Evolutionary conservation across 2,329 filamentous ascomycete genomes (phyloP).

Genomic region (Phaeosphaeria sp.): DNA sequence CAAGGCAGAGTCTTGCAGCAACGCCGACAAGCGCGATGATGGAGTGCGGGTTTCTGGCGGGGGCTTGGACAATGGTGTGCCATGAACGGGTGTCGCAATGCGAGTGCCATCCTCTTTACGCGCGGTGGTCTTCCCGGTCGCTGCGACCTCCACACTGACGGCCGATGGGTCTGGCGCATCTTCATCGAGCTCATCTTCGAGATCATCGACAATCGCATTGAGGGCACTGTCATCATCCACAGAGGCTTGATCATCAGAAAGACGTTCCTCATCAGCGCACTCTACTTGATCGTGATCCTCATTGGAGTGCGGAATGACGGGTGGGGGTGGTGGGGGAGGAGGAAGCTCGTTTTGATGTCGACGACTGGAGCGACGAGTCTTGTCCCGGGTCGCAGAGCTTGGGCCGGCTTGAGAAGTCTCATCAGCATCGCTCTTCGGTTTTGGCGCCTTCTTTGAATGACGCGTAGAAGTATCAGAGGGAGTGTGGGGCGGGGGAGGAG

Average conservation of each 20-base stretch:
- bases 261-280: conserved; percentile 88
- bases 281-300: conserved; percentile 70
- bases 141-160: conserved; percentile 88
- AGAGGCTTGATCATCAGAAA: conserved; percentile 77
- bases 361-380: conserved; percentile 69
- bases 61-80: conserved; percentile 41
- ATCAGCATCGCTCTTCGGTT: conserved; percentile 43
- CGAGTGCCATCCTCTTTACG: conserved; percentile 90
- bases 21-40: conserved; percentile 37
- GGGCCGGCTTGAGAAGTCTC: conserved; percentile 54
- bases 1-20: conserved; percentile 41
- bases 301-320: conserved; percentile 49
- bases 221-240: conserved; percentile 69
- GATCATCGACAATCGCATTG: conserved; percentile 87
- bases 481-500: conserved; percentile 45
- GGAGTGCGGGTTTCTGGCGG: conserved; percentile 38
- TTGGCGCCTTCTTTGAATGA: conserved; percentile 38
- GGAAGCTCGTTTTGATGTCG: conserved; percentile 57
- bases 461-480: conserved; percentile 42
- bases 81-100: conserved; percentile 79
- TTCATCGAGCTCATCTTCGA: conserved; percentile 77
- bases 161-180: conserved; percentile 82
- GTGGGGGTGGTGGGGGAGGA: conserved; percentile 61
- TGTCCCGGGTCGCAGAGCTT: conserved; percentile 61
- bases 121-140: conserved; percentile 86